Base-by-base conservation (phyloP, 352 stramenopile species). In the Globisporangium solare region DNA sequence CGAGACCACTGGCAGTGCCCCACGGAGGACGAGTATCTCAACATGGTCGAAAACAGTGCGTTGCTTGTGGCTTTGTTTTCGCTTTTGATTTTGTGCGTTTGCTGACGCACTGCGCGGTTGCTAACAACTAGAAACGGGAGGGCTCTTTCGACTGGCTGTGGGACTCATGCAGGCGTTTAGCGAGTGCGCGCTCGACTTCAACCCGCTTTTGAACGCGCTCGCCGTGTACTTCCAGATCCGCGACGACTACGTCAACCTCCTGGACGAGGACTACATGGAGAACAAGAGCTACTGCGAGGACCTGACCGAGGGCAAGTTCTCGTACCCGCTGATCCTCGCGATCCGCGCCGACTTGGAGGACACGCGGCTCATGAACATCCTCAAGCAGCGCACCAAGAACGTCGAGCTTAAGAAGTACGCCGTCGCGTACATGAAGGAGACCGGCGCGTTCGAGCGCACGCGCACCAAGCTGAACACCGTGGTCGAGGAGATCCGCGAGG, bases 221-320 rank as follows among this genome's bases (percentile, higher is more conserved):
- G 89, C 92, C 10, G 83, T 99, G 35, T 99, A 99, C 58, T 99
- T 99, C 76, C 96, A 99, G 77, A 98, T 99, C 65, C 83, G 95
- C 41, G 96, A 99, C 71, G 96, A 99, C 80, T 97, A 98, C 51
- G 90, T 99, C 56, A 99, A 99, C 69, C 65, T 99, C 14, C 70
- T 96, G 15, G 90, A 98, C 75, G 88, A 96, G 50, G 85, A 95
- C 22, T 99, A 98, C 73, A 97, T 98, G 83, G 94, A 98, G 69
- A 96, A 95, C 61, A 99, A 99, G 74, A 97, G 87, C 73, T 99
- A 95, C 69, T 98, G 95, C 64, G 96, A 99, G 74, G 96, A 99
- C 70, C 69, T 99, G 47, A 98, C 92, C 0, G 96, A 99, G 67
- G 96, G 96, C 21, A 99, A 99, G 65, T 99, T 98, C 64, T 97